A percentile compares a stretch with the other conserved stretches of the same genome.
Evolutionary conservation across 768 basidiomycete genomes (phyloP).

Genomic region (Mrakia gelida): DNA sequence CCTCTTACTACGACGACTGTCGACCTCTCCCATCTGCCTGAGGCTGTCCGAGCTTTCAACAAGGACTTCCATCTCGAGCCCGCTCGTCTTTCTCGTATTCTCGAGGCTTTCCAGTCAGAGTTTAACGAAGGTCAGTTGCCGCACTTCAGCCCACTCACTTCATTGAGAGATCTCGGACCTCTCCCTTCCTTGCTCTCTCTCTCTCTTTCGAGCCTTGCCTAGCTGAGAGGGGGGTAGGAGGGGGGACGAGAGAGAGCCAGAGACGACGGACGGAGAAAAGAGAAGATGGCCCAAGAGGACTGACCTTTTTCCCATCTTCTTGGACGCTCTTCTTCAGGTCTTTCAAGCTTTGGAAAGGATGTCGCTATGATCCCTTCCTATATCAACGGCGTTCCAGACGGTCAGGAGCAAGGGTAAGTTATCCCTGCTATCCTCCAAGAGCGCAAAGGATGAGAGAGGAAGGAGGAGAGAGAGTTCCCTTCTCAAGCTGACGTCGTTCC

Average conservation of each 20-base stretch:
- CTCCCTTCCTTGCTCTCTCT: neutral
- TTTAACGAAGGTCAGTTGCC: conserved; percentile 56
- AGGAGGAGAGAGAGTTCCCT: neutral
- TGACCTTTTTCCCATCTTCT: neutral
- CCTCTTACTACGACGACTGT: neutral
- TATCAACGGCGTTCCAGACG: conserved; percentile 91
- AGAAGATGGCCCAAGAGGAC: neutral
- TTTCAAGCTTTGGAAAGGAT: conserved; percentile 29
- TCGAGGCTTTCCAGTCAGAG: conserved; percentile 74
- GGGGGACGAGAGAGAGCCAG: too few relatives aligned
- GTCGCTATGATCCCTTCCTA: conserved; percentile 61
- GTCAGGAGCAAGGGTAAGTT: conserved; percentile 82
- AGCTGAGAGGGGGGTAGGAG: neutral
- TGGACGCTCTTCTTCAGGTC: conserved; percentile 18
- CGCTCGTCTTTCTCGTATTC: conserved; percentile 62
- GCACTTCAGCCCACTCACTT: neutral
- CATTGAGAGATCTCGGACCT: too few relatives aligned
- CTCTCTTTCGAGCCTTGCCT: neutral
- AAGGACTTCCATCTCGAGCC: conserved; percentile 65
- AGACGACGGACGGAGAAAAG: neutral
- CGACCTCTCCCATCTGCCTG: conserved; percentile 36
- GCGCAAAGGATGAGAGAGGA: neutral
- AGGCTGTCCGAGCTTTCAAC: conserved; percentile 60
- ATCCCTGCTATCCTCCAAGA: neutral
- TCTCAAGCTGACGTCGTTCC: neutral